Base-by-base conservation (phyloP, 1,139 yeast genomes). In the Zygosaccharomyces sapae region DNA sequence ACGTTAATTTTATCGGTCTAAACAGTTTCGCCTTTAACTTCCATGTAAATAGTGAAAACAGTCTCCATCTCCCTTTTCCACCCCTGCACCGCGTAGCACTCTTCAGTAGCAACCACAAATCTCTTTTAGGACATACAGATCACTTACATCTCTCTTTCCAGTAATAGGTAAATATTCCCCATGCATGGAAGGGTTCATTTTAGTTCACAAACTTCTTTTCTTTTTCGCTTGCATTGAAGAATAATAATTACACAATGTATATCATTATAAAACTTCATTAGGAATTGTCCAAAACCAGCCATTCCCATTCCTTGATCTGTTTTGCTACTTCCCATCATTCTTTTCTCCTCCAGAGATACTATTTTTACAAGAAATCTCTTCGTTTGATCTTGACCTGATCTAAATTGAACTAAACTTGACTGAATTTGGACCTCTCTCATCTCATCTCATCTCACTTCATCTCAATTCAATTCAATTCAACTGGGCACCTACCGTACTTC, bases 141-240 rank as follows among this genome's bases (percentile, higher is more conserved):
- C 30, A 30, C 40, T 37, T 37, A 37, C 44, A 29, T 42, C 45
- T 33, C 56, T 52, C 27, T 35, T 43, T 48, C 16, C 6, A 52
- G 51, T 8, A 44, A 39, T 27, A 43, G 3, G 48, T 51, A 50
- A 53, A 53, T 48, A 52, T 35, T 31, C 36, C 10, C 31, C 33
- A 24, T 41, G 33, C 38, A 36, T 19, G 24, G 29, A 16, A 29
- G 34, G 19, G n/a, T 24, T 19, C 31, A 19, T 12, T 25, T 9
- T n/a, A 33, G 31, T 27, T 22, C 22, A 38, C 29, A 38, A 22
- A 19, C 22, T 38, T 30, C 18, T 27, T 27, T 33, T 27, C 18
- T 25, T 27, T 20, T 38, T n/a, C 34, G 33, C n/a, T n/a, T n/a
- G n/a, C n/a, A 25, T 33, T 19, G 31, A 33, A 25, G 34, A 27